These are phyloP conservation scores for Fusarium caatingaense DNA, from an alignment of 2,329 filamentous ascomycete species.

Conservation along the genomic window DNA sequence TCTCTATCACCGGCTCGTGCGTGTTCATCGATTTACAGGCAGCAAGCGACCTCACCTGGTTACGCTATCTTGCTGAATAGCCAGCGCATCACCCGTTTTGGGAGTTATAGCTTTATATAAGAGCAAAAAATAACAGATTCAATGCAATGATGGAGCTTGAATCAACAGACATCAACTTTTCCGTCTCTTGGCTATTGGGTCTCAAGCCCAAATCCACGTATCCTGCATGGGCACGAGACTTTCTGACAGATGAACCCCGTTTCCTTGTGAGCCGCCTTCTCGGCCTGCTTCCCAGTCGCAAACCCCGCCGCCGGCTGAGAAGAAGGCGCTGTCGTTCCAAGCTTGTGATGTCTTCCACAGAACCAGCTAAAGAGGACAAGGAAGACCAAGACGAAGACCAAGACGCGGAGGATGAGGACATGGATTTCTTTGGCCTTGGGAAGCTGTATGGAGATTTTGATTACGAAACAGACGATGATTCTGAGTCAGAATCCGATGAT, in stretches of 20 bases:
- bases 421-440: slow-evolving; percentile 39
- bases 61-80: slow-evolving; percentile 24
- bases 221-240: slow-evolving; percentile 44
- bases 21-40: slow-evolving; percentile 3
- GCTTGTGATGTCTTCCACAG: slow-evolving; percentile 20
- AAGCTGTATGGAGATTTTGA: slow-evolving; percentile 42
- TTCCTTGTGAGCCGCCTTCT: slow-evolving; percentile 48
- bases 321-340: slow-evolving; percentile 38
- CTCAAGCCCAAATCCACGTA: slow-evolving; percentile 42
- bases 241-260: slow-evolving; percentile 43
- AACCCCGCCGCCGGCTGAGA: slow-evolving; percentile 32
- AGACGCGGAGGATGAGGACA: slow-evolving; percentile 23
- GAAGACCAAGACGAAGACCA: slow-evolving; percentile 14
- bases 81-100: slow-evolving; percentile 24
- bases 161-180: slow-evolving; percentile 45
- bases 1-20: slow-evolving; percentile 25
- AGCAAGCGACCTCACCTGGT: slow-evolving; percentile 7
- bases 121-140: slow-evolving; percentile 34
- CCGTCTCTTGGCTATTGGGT: slow-evolving; percentile 47
- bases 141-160: slow-evolving; percentile 45
- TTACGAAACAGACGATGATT: slow-evolving; percentile 38
- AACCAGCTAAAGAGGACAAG: slow-evolving; percentile 16
- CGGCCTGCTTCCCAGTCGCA: slow-evolving; percentile 43
- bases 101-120: slow-evolving; percentile 34
- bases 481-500: slow-evolving; percentile 38